phyloP scores from a whole-genome alignment of 495 filamentous ascomycete genomes.

The Diplogelasinospora grovesii region DNA sequence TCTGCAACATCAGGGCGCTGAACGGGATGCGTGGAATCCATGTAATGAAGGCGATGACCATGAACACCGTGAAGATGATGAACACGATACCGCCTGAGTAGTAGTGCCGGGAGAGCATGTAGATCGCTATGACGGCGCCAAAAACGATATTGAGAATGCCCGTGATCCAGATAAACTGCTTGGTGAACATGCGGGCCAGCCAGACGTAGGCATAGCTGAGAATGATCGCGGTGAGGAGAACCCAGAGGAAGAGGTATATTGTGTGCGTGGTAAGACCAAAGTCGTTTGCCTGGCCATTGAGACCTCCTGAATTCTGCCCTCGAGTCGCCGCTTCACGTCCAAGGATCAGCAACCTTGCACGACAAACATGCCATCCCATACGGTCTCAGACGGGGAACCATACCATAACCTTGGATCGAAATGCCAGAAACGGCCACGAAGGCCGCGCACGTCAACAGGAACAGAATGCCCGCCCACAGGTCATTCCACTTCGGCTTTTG shows the following conservation, averaged over 20 bases:
- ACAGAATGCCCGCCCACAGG: conserved; percentile 77
- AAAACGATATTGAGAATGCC: conserved; percentile 84
- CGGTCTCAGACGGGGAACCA: too few relatives aligned
- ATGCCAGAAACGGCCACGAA: conserved; percentile 74
- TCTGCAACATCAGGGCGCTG: conserved; percentile 82
- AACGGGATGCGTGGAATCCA: conserved; percentile 89
- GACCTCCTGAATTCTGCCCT: conserved; percentile 62
- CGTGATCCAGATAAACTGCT: conserved; percentile 86
- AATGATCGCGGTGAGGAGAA: conserved; percentile 62
- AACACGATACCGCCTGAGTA: conserved; percentile 82
- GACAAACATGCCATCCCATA: background rate
- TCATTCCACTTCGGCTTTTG: conserved; percentile 83
- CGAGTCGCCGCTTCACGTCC: conserved; percentile 40
- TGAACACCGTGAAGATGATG: conserved; percentile 61
- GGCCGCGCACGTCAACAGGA: conserved; percentile 66
- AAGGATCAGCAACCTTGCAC: background rate
- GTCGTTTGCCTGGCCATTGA: conserved; percentile 61
- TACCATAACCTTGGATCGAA: conserved; percentile 67
- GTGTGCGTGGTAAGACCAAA: conserved; percentile 78
- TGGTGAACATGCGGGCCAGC: conserved; percentile 73
- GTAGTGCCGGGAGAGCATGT: conserved; percentile 61
- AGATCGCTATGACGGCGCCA: conserved; percentile 55
- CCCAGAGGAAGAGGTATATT: conserved; percentile 73
- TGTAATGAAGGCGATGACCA: conserved; percentile 47
- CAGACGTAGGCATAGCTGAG: conserved; percentile 72